phyloP scores from a whole-genome alignment of 208 protist species.

The Wallacemonas sp. region DNA sequence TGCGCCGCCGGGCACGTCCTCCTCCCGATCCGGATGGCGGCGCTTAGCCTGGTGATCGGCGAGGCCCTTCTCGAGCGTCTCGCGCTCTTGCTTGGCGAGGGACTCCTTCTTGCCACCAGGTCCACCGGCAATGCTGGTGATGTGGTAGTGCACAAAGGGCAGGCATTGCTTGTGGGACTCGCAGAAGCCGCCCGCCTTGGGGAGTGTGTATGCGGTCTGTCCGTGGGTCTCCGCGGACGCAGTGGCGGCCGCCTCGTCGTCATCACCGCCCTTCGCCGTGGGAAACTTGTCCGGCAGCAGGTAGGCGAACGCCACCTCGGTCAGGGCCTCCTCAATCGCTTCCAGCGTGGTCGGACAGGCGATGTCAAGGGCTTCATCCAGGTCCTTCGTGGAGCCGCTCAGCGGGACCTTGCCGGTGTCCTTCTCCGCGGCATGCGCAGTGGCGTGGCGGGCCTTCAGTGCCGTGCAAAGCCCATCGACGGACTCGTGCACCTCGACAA shows the following conservation, averaged over 20 bases:
- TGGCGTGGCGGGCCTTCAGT: conserved; percentile 4
- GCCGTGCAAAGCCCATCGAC: conserved; percentile 29
- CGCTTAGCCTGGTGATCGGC: background rate
- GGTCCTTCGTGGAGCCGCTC: conserved; percentile 7
- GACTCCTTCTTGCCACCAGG: background rate
- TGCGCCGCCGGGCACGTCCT: background rate
- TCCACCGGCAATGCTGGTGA: conserved; percentile 20
- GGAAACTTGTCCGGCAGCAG: conserved; percentile 15
- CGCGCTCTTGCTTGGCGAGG: background rate
- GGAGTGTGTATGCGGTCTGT: conserved; percentile 6
- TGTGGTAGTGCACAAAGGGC: conserved; percentile 25
- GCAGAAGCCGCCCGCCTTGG: conserved; percentile 27
- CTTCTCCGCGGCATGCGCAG: background rate
- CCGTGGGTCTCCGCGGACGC: background rate
- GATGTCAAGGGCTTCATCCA: conserved; percentile 18
- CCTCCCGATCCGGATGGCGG: background rate
- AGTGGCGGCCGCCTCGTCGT: background rate
- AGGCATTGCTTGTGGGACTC: conserved; percentile 29
- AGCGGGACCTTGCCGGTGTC: background rate
- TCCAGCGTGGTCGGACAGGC: conserved; percentile 23
- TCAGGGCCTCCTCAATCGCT: conserved; percentile 23
- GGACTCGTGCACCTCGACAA: conserved; percentile 30
- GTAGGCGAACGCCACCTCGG: conserved; percentile 17
- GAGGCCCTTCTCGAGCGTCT: background rate
- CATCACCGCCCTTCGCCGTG: background rate